Conservation (phyloP, 495 filamentous ascomycete genomes). For the Melanomma pulvis-pyrius region DNA sequence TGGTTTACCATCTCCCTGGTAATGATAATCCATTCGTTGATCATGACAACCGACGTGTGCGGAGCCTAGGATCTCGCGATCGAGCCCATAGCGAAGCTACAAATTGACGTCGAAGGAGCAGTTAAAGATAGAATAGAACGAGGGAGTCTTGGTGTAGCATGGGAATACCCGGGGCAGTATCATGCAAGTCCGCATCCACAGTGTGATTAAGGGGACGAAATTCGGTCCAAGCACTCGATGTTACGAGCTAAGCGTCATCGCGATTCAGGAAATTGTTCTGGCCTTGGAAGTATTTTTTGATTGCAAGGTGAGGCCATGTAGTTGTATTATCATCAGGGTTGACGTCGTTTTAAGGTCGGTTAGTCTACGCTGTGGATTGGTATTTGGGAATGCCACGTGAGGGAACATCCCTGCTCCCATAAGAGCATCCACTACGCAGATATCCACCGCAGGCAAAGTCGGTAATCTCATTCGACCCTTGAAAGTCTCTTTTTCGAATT, state of each 20-base stretch:
- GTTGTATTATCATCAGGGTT: slow-evolving; percentile 1
- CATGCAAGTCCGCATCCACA: slow-evolving; percentile 26
- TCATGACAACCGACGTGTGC: slow-evolving; percentile 12
- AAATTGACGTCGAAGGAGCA: slow-evolving; percentile 26
- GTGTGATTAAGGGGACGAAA: not conserved
- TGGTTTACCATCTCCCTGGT: not conserved
- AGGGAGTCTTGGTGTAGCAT: not conserved
- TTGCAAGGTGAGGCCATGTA: slow-evolving; percentile 23
- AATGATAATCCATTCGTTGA: slow-evolving; percentile 20
- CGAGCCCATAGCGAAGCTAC: not conserved
- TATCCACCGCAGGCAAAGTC: not conserved
- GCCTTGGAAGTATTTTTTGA: slow-evolving; percentile 21
- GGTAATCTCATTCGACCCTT: not conserved
- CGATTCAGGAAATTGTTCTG: slow-evolving; percentile 9
- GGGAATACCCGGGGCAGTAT: slow-evolving; percentile 2
- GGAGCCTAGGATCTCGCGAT: slow-evolving; percentile 17
- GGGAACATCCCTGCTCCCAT: slow-evolving; percentile 14
- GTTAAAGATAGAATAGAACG: not conserved
- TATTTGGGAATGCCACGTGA: not conserved
- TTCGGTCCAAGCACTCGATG: not conserved
- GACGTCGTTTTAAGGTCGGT: slow-evolving; percentile 14
- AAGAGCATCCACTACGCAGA: not conserved
- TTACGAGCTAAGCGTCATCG: slow-evolving; percentile 5
- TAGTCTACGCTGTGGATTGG: slow-evolving; percentile 9
- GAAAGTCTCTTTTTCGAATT: not conserved